These are phyloP conservation scores for Aspergillus haitiensis DNA, from an alignment of 495 filamentous ascomycete species.

Conservation along the genomic window DNA sequence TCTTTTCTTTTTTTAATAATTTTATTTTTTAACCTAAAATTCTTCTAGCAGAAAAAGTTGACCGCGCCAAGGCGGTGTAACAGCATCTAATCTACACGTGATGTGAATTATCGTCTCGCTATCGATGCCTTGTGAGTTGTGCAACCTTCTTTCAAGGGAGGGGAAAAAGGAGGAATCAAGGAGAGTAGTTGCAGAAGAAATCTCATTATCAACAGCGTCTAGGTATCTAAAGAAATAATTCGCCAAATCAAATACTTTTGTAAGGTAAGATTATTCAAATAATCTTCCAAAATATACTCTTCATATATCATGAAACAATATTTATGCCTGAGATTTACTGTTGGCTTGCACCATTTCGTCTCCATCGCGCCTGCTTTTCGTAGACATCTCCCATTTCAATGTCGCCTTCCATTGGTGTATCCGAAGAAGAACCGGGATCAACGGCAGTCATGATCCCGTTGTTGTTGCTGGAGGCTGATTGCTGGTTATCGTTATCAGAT, in stretches of 20 bases:
- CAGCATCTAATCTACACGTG: constrained; percentile 18
- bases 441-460: constrained; percentile 24
- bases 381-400: constrained; percentile 43
- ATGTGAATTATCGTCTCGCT: neutral
- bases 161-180: neutral
- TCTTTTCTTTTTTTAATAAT: neutral
- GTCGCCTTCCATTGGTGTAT: constrained; percentile 38
- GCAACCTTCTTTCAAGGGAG: neutral
- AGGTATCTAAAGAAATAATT: neutral
- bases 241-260: neutral
- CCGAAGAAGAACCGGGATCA: constrained; percentile 24
- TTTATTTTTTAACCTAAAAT: constrained; percentile 31
- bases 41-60: constrained; percentile 45
- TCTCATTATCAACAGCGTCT: neutral
- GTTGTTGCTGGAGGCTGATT: constrained; percentile 7
- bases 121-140: neutral
- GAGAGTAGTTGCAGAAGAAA: neutral
- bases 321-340: neutral
- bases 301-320: constrained; percentile 3
- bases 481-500: constrained; percentile 22
- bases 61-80: constrained; percentile 30
- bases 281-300: constrained; percentile 16
- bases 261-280: neutral
- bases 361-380: constrained; percentile 31
- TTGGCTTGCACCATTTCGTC: constrained; percentile 34